Evolutionary conservation across 306 rosid species (phyloP).

Genomic region (Cicer bijugum): DNA sequence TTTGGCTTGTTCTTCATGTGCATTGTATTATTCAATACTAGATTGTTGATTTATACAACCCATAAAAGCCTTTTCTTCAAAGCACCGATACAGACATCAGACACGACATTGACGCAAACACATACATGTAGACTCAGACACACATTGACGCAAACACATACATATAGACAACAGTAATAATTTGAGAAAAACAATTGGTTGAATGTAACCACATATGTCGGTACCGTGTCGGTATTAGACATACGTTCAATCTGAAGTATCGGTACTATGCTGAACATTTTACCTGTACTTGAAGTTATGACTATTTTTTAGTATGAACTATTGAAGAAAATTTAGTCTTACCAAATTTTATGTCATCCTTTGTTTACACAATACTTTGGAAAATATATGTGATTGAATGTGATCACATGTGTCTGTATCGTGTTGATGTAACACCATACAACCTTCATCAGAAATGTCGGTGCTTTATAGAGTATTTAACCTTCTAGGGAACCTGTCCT

Average conservation of each 20-base stretch:
- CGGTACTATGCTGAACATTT: background rate
- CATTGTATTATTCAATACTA: background rate
- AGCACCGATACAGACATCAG: background rate
- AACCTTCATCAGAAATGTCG: background rate
- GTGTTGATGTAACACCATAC: too few species aligned
- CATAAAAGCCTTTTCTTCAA: background rate
- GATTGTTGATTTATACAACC: background rate
- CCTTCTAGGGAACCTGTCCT: background rate
- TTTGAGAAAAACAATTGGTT: background rate
- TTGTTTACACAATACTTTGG: conserved; percentile 13
- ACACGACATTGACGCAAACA: background rate
- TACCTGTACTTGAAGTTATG: background rate
- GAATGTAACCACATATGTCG: background rate
- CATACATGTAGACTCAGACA: background rate
- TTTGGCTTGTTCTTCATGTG: background rate
- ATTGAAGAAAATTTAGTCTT: background rate
- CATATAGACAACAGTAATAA: background rate
- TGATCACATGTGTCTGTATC: too few species aligned
- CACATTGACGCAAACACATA: background rate
- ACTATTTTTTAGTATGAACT: background rate
- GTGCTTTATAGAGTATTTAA: background rate
- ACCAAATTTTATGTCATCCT: conserved; percentile 26
- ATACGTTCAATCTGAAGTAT: background rate
- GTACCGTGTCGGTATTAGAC: too few species aligned
- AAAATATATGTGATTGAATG: too few species aligned